phyloP scores from a whole-genome alignment of 805 yeast genomes.

The Cyberlindnera galapagoensis region DNA sequence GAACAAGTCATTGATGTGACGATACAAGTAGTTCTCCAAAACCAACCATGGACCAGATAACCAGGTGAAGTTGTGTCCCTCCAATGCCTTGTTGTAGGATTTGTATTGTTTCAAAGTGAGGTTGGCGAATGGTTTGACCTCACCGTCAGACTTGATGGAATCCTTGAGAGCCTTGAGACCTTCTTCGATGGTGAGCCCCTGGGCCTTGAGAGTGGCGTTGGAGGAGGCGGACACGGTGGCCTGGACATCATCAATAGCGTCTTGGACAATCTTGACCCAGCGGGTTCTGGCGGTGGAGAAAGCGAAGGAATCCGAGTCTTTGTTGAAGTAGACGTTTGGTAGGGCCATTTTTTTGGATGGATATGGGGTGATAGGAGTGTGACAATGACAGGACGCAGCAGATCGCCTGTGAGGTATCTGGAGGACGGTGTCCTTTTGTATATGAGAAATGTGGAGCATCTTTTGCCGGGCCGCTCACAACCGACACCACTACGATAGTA shows the following conservation, averaged over 20 bases:
- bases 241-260: constrained; percentile 57
- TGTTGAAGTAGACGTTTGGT: constrained; percentile 47
- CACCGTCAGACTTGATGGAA: constrained; percentile 37
- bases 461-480: no score
- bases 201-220: constrained; percentile 27
- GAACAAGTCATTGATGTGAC: constrained; percentile 47
- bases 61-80: constrained; percentile 48
- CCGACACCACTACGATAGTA: no score
- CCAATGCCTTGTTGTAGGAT: constrained; percentile 54
- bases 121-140: constrained; percentile 38
- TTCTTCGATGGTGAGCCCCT: constrained; percentile 41
- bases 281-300: constrained; percentile 68
- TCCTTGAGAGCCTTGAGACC: constrained; percentile 38
- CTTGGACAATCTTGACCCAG: constrained; percentile 81
- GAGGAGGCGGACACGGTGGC: constrained; percentile 25
- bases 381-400: no score
- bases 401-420: no score
- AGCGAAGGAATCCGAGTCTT: constrained; percentile 76
- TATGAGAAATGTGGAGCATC: no score
- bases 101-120: constrained; percentile 35
- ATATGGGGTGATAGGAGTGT: no score
- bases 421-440: no score
- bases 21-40: constrained; percentile 79
- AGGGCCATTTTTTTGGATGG: constrained; percentile 7
- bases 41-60: constrained; percentile 84